Evolutionary conservation across 2,329 filamentous ascomycete genomes (phyloP), one percentile per base, ranked within the genome.

Genomic region (Pseudocercospora cruenta): DNA sequence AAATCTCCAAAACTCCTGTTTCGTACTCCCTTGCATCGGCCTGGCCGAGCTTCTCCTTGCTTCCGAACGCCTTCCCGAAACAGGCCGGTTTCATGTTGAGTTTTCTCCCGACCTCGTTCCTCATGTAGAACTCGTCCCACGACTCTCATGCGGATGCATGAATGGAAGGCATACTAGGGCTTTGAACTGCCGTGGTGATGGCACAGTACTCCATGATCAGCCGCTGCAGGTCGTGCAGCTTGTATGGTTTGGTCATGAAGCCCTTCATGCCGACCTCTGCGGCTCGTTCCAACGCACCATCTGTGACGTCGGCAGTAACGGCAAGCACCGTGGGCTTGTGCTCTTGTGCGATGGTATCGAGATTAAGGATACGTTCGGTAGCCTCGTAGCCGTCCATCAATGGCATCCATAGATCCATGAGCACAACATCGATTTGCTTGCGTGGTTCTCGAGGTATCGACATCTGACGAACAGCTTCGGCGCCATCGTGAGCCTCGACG

Each of bases 341-440:
- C 6, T 36, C 61, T 24, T 60, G 53, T 26, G 19, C 14, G 31
- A 65, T 14, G 21, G 49, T 69, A n/a, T 72, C 65, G 80, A 88
- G 83, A 24, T 80, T 78, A 10, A 90, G 77, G 51, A 92, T 92
- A 55, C 82, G 80, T 71, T 86, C 83, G 0, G 89, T 87, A 1
- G 90, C 90, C 73, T 91, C 86, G 69, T 90, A 91, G 1, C 90
- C 90, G 73, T 91, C 89, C 82, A 91, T 88, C 69, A 88, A 82
- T 0, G 90, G 90, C 88, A 92, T 92, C 90, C 90, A 92, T 9
- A 92, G 83, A 76, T 92, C 90, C 90, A 92, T 92, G 51, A 91
- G 79, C 24, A 92, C 83, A 1, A 90, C 83, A 71, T 91, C 86
- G 64, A 91, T 86, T 49, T 78, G 76, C 69, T 67, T 70, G 28